Evolutionary conservation across 2,329 filamentous ascomycete species (phyloP), one percentile per base, ranked within the genome.

Genomic region (Pseudofabraea citricarpa): DNA sequence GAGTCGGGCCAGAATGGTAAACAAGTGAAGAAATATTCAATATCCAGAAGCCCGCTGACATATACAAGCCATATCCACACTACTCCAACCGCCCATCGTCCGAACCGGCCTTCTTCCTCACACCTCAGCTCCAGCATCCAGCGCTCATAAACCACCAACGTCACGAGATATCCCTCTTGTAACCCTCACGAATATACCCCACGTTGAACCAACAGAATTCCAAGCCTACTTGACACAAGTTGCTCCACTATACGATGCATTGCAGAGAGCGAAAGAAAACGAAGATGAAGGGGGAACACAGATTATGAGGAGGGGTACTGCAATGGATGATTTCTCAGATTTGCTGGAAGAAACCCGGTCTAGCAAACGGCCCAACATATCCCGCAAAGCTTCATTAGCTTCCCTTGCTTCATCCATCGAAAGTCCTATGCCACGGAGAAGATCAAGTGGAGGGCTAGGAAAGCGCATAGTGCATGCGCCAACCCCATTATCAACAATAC

Each of bases 161-260:
- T 75, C 87, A 15, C 81, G 81, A 63, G 91, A 98, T 61, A 98
- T 98, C 27, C 91, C 91, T 1, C 91, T 91, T 0, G 93, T 98
- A 0, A 83, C 89, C 1, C 72, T 98, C 47, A 90, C 90, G 6
- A 95, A 95, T 56, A 87, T 97, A 36, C 78, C 83, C 9, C 86
- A 86, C 56, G 75, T 97, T 54, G 87, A 95, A 29, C 66, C 80
- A 0, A 78, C 84, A 49, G 84, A 86, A 44, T 98, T 98, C 63
- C 82, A 82, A 42, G 74, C 87, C 7, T 98, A 98, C 59, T 70
- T 97, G 6, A 75, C 81, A 3, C 87, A 95, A 63, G 85, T 97
- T 26, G 90, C 89, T 15, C 81, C 84, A 2, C 67, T 97, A 3
- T 95, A 95, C 62, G 90, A 96, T 61, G 88, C 90, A 44, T 81